Percentiles rank a stretch among this genome's conserved stretches.
Conservation (phyloP, 495 filamentous ascomycete species). For the Hamigera avellanea region DNA sequence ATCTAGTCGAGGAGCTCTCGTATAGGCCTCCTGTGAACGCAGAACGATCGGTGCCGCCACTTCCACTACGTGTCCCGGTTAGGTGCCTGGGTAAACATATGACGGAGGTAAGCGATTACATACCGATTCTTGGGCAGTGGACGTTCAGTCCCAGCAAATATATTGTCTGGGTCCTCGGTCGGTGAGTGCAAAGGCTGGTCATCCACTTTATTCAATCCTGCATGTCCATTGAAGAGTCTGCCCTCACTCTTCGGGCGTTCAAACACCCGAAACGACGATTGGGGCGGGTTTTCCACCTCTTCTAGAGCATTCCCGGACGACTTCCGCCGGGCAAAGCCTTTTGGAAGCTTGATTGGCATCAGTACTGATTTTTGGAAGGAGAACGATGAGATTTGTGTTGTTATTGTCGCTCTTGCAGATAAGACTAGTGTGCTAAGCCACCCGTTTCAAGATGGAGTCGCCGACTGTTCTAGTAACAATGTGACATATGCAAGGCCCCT, state of each 20-base stretch:
- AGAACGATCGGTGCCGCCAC: slow-evolving; percentile 56
- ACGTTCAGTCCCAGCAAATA: slow-evolving; percentile 23
- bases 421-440: too few species aligned
- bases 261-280: slow-evolving; percentile 48
- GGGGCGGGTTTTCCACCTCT: slow-evolving; percentile 35
- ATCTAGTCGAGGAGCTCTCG: slow-evolving; percentile 52
- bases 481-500: background rate
- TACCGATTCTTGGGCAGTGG: slow-evolving; percentile 31
- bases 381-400: background rate
- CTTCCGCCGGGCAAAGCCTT: slow-evolving; percentile 53
- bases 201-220: slow-evolving; percentile 29
- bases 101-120: slow-evolving; percentile 12
- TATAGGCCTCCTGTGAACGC: slow-evolving; percentile 38
- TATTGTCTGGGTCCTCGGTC: slow-evolving; percentile 44
- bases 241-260: slow-evolving; percentile 36
- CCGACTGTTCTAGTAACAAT: slow-evolving; percentile 1
- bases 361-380: slow-evolving; percentile 1
- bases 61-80: slow-evolving; percentile 35
- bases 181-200: slow-evolving; percentile 25
- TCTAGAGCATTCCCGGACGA: slow-evolving; percentile 55
- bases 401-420: too few species aligned
- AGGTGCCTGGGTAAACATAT: slow-evolving; percentile 17
- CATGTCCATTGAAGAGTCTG: slow-evolving; percentile 40
- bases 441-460: too few species aligned
- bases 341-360: slow-evolving; percentile 64